Percentiles rank a stretch among this genome's conserved stretches.
Conservation (phyloP, 192 early-diverging fungal genomes). For the Podila epicladia region DNA sequence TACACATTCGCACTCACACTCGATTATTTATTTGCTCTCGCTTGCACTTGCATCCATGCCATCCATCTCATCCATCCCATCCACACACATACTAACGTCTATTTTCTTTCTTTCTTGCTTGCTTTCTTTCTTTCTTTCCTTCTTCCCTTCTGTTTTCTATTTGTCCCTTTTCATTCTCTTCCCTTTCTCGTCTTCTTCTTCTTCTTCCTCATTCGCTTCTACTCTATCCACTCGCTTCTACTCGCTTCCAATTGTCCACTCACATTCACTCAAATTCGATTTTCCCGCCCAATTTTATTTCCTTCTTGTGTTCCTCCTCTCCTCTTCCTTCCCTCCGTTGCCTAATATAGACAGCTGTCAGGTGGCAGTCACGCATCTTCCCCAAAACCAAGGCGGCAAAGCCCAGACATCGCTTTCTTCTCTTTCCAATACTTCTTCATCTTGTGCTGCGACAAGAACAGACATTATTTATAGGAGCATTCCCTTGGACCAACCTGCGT, state of each 20-base stretch:
- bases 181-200: not conserved
- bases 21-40: not conserved
- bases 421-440: not conserved
- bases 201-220: not conserved
- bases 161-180: not conserved
- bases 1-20: not conserved
- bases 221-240: not conserved
- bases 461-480: not conserved
- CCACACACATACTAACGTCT: no score
- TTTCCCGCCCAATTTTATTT: not conserved
- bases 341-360: not conserved
- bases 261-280: not conserved
- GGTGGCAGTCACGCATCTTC: no score
- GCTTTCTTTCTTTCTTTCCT: not conserved
- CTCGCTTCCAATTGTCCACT: conserved; percentile 1
- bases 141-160: no score
- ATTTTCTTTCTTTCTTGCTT: not conserved
- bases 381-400: not conserved
- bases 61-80: no score
- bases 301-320: not conserved
- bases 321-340: not conserved
- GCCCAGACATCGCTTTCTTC: not conserved
- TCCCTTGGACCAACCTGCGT: not conserved
- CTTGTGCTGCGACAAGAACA: not conserved
- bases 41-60: no score